A percentile compares a stretch with the other conserved stretches of the same genome.
Conservation (phyloP, 2,329 filamentous ascomycete genomes). For the Paracoccidioides brasiliensis region DNA sequence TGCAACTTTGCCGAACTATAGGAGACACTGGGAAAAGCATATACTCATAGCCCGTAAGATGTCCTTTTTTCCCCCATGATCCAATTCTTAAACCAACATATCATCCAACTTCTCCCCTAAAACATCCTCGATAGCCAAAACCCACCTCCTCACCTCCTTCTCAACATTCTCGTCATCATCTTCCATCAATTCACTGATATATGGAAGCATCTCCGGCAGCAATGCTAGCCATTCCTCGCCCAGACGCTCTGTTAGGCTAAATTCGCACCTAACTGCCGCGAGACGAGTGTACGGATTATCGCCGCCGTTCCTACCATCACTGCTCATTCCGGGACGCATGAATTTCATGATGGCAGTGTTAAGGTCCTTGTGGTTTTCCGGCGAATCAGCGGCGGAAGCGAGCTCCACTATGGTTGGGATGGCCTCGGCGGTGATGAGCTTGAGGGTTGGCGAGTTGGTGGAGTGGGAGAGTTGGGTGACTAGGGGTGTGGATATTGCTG, state of each 20-base stretch:
- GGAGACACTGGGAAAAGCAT: not conserved
- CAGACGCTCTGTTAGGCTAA: slow-evolving; percentile 61
- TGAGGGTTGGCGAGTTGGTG: slow-evolving; percentile 25
- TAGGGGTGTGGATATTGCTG: slow-evolving; percentile 55
- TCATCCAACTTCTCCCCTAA: slow-evolving; percentile 81
- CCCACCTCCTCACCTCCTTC: slow-evolving; percentile 78
- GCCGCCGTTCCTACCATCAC: slow-evolving; percentile 20
- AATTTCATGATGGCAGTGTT: slow-evolving; percentile 66
- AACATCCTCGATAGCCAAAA: slow-evolving; percentile 75
- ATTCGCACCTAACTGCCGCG: slow-evolving; percentile 70
- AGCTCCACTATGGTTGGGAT: slow-evolving; percentile 69
- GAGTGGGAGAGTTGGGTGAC: slow-evolving; percentile 50
- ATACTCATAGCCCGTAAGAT: not conserved
- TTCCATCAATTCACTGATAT: slow-evolving; percentile 89
- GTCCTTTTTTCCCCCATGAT: not conserved
- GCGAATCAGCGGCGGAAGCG: slow-evolving; percentile 65
- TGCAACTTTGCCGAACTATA: not conserved
- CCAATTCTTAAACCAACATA: slow-evolving; percentile 60
- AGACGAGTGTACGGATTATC: slow-evolving; percentile 60
- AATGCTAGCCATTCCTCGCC: slow-evolving; percentile 90
- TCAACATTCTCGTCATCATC: slow-evolving; percentile 94
- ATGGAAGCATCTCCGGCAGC: slow-evolving; percentile 89
- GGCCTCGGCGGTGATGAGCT: slow-evolving; percentile 42
- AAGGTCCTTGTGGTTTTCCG: slow-evolving; percentile 81
- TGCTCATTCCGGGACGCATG: slow-evolving; percentile 45